Evolutionary conservation across 1,139 yeast species (phyloP).

Genomic region (Candida tunisiensis): DNA sequence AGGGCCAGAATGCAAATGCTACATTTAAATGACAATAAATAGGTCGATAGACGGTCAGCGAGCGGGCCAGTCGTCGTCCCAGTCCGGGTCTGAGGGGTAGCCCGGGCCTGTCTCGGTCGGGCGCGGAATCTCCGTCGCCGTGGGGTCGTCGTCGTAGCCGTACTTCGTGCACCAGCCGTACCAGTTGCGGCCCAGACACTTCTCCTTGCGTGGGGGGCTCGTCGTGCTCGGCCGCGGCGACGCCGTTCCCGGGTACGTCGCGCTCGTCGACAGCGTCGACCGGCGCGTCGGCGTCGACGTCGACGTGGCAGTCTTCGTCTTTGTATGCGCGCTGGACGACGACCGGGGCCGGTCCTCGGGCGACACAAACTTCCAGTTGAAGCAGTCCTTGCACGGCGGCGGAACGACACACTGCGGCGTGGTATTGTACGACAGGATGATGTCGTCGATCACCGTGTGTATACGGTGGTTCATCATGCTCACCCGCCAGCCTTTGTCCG

Average conservation of each 20-base stretch:
- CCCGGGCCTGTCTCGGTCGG: background rate
- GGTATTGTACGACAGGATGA: conserved; percentile 51
- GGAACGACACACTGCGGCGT: conserved; percentile 64
- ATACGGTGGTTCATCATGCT: conserved; percentile 79
- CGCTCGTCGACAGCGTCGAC: conserved; percentile 3
- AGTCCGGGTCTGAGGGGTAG: no score
- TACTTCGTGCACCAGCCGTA: conserved; percentile 16
- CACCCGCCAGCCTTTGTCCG: conserved; percentile 84
- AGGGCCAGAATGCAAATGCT: no score
- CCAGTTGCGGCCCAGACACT: conserved; percentile 7
- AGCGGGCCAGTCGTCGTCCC: no score
- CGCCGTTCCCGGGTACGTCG: no score
- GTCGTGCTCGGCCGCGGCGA: no score
- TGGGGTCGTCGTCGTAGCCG: conserved; percentile 1
- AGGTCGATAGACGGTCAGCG: no score
- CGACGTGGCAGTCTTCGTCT: conserved; percentile 2
- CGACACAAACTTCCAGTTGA: conserved; percentile 71
- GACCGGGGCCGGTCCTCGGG: conserved; percentile 11
- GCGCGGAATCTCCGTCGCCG: background rate
- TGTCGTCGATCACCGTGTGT: conserved; percentile 78
- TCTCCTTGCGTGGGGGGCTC: no score
- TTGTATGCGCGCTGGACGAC: conserved; percentile 2
- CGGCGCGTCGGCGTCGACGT: conserved; percentile 2
- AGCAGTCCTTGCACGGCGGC: conserved; percentile 72
- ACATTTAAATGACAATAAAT: no score